Conservation (phyloP, 2,329 filamentous ascomycete genomes). For the Geosmithia flava region DNA sequence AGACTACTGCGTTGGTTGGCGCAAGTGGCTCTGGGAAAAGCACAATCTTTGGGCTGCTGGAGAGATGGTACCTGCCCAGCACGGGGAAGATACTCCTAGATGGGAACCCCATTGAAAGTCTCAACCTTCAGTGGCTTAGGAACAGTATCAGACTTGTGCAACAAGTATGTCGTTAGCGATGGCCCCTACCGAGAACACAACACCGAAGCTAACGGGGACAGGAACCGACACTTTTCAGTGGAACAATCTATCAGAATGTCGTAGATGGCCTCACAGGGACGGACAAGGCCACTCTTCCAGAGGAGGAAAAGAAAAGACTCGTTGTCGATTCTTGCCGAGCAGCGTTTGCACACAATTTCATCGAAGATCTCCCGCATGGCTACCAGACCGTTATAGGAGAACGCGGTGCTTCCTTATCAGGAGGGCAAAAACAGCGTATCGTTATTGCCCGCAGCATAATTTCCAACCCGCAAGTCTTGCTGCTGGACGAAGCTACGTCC, state of each 20-base stretch:
- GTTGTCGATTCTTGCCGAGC: constrained; percentile 35
- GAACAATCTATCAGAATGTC: constrained; percentile 40
- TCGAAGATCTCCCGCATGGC: constrained; percentile 34
- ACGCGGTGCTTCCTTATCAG: constrained; percentile 50
- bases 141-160: constrained; percentile 39
- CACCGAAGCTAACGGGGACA: constrained; percentile 13
- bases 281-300: constrained; percentile 19
- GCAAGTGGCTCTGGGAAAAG: constrained; percentile 47
- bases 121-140: constrained; percentile 38
- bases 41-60: constrained; percentile 42
- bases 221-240: constrained; percentile 41
- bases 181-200: not conserved
- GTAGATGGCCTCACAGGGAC: constrained; percentile 29
- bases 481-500: constrained; percentile 59
- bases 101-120: constrained; percentile 13
- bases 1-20: constrained; percentile 43
- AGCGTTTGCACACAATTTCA: constrained; percentile 41
- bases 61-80: constrained; percentile 45
- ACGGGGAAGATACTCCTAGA: constrained; percentile 32
- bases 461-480: constrained; percentile 47
- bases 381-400: constrained; percentile 54
- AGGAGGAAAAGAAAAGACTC: constrained; percentile 30
- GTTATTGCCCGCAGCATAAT: constrained; percentile 56
- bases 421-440: constrained; percentile 55
- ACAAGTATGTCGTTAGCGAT: constrained; percentile 11